Evolutionary conservation across 2,329 filamentous ascomycete species (phyloP), one percentile per base, ranked within the genome.

Genomic region (Diaporthe eres): DNA sequence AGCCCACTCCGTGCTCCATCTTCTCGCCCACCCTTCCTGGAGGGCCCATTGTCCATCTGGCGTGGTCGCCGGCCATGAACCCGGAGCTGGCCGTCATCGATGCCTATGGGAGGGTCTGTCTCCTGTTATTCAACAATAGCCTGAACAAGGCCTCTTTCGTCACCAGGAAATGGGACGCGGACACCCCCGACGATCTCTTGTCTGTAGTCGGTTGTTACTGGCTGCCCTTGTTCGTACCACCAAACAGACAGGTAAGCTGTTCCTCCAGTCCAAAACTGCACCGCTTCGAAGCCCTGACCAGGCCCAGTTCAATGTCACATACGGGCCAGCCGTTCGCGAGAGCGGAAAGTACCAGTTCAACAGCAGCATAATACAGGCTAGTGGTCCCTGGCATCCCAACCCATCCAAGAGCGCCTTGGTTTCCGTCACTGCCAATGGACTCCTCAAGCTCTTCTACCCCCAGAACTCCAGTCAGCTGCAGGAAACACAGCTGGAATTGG

Each of bases 61-160:
- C 91, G 71, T 98, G 96, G 95, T 94, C 94, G 68, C 85, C 88
- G 0, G 91, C 92, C 19, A 89, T 90, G 7, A 93, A 91, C 49
- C 92, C 93, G 3, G 97, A 98, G 79, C 88, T 99, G 73, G 96
- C 95, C 2, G 90, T 97, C 25, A 89, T 97, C 76, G 96, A 98
- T 83, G 89, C 92, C 39, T 91, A 92, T 34, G 97, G 96, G 8
- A 91, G 94, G 75, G 90, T 98, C 31, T 90, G 92, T 76, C 92
- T 98, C 72, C 89, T 96, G 78, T 92, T 90, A 63, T 92, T 95
- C 79, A 89, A 90, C 22, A 90, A 93, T 77, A 91, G 92, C 10
- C 85, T 98, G 61, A 98, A 98, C 81, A 91, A 92, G 71, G 90
- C 96, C 74, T 72, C 76, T 19, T 90, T 88, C 44, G 82, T 90